A percentile compares a stretch with the other conserved stretches of the same genome.
Evolutionary conservation across 176 grass and related monocot genomes (phyloP).

Genomic region (Eleusine indica): DNA sequence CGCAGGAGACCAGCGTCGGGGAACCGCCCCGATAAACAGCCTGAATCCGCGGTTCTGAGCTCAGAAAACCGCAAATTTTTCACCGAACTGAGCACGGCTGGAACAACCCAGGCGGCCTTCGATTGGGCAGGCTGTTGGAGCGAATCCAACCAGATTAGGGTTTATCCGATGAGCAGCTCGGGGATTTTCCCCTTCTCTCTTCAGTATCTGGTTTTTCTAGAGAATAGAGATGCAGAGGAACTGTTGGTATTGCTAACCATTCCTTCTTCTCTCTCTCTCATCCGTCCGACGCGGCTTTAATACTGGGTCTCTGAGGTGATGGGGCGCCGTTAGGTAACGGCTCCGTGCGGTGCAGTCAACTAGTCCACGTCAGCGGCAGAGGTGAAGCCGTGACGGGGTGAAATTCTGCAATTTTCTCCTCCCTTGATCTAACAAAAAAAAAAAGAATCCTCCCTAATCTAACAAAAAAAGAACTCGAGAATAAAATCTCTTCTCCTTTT

Average conservation of each 20-base stretch:
- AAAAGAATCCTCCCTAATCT: too few species aligned
- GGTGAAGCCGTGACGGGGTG: neutral
- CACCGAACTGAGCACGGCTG: neutral
- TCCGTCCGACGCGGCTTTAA: slow-evolving; percentile 37
- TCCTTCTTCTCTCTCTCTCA: neutral
- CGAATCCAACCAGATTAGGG: slow-evolving; percentile 36
- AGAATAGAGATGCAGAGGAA: neutral
- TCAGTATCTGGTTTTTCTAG: neutral
- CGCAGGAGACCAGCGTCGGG: neutral
- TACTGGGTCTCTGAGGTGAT: neutral
- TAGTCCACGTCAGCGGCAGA: slow-evolving; percentile 24
- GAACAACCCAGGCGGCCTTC: neutral
- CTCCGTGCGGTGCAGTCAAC: slow-evolving; percentile 9
- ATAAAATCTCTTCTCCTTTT: too few species aligned
- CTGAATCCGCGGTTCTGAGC: neutral
- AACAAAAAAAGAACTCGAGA: too few species aligned
- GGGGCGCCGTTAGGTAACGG: slow-evolving; percentile 42
- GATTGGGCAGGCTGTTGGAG: neutral
- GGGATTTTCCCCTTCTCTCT: neutral
- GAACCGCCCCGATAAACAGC: slow-evolving; percentile 3
- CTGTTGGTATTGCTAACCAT: neutral
- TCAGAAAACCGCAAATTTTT: neutral
- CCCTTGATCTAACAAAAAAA: too few species aligned
- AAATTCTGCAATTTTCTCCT: neutral
- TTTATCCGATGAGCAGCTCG: slow-evolving; percentile 36